Evolutionary conservation across 805 yeast species (phyloP).

Genomic region (Ogataea pilisensis): DNA sequence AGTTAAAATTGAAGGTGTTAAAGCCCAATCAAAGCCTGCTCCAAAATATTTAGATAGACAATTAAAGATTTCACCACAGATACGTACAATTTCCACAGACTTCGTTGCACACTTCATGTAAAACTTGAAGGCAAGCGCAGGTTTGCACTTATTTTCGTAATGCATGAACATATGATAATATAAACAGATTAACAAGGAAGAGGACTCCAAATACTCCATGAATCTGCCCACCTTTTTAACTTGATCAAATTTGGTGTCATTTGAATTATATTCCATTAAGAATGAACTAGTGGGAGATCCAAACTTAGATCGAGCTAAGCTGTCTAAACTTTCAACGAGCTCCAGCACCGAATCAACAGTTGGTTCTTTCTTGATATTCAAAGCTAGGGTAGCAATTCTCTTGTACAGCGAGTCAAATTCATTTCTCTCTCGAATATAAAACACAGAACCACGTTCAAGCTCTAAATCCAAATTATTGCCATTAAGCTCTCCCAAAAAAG

Average conservation of each 20-base stretch:
- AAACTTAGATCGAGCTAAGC: conserved; percentile 15
- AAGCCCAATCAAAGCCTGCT: conserved; percentile 34
- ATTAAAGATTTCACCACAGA: conserved; percentile 29
- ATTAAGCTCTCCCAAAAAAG: conserved; percentile 27
- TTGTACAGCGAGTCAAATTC: conserved; percentile 30
- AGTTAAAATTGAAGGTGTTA: conserved; percentile 35
- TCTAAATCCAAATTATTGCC: conserved; percentile 33
- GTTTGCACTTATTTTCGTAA: conserved; percentile 32
- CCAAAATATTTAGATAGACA: conserved; percentile 38
- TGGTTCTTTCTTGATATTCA: conserved; percentile 33
- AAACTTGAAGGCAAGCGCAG: conserved; percentile 32
- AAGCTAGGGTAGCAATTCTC: conserved; percentile 28
- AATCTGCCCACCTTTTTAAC: conserved; percentile 18
- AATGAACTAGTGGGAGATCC: conserved; percentile 21
- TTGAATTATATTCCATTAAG: conserved; percentile 13
- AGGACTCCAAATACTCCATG: conserved; percentile 16
- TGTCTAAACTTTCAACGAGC: conserved; percentile 33
- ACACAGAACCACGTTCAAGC: conserved; percentile 35
- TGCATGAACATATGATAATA: conserved; percentile 36
- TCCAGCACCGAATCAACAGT: conserved; percentile 33
- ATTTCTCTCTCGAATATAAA: conserved; percentile 29
- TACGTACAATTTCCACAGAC: conserved; percentile 31
- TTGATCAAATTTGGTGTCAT: conserved; percentile 9
- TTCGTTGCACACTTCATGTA: conserved; percentile 29
- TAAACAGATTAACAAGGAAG: conserved; percentile 26